These are phyloP conservation scores for Podospora didyma DNA, from an alignment of 495 filamentous ascomycete genomes.

Conservation along the genomic window DNA sequence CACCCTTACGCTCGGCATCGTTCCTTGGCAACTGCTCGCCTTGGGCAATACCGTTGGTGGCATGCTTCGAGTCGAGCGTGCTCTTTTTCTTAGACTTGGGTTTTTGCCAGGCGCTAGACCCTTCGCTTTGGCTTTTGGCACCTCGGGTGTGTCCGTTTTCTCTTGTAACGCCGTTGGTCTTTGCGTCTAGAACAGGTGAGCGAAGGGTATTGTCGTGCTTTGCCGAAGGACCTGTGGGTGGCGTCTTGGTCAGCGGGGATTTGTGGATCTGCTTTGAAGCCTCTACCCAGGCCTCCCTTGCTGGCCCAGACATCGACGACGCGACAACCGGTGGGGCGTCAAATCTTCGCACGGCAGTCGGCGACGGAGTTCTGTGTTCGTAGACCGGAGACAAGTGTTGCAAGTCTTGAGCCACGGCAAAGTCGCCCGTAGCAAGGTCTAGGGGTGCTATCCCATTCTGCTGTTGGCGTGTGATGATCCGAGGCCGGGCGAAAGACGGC, in stretches of 20 bases:
- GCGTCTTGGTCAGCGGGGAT: conserved; percentile 10
- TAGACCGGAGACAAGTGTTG: conserved; percentile 53
- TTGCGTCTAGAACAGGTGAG: conserved; percentile 25
- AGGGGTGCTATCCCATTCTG: conserved; percentile 42
- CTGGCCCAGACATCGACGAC: neutral
- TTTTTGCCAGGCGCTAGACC: conserved; percentile 44
- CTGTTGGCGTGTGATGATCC: conserved; percentile 30
- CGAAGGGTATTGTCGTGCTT: conserved; percentile 22
- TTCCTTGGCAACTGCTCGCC: conserved; percentile 48
- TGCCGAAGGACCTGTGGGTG: conserved; percentile 14
- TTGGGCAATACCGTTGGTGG: conserved; percentile 30
- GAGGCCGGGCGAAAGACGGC: conserved; percentile 22
- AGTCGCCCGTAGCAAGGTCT: conserved; percentile 40
- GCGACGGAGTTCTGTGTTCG: conserved; percentile 50
- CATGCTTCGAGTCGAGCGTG: conserved; percentile 29
- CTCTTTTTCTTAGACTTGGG: conserved; percentile 47
- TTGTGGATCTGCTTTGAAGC: conserved; percentile 16
- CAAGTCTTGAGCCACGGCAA: conserved; percentile 28
- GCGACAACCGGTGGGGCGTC: conserved; percentile 21
- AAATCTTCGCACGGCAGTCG: conserved; percentile 36
- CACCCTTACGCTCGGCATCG: conserved; percentile 51
- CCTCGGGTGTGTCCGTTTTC: conserved; percentile 45
- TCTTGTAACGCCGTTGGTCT: conserved; percentile 30
- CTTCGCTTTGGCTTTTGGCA: conserved; percentile 48
- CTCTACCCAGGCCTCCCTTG: conserved; percentile 14